Evolutionary conservation across 176 grass and related monocot species (phyloP), one percentile per base, ranked within the genome.

Genomic region (Poa annua): DNA sequence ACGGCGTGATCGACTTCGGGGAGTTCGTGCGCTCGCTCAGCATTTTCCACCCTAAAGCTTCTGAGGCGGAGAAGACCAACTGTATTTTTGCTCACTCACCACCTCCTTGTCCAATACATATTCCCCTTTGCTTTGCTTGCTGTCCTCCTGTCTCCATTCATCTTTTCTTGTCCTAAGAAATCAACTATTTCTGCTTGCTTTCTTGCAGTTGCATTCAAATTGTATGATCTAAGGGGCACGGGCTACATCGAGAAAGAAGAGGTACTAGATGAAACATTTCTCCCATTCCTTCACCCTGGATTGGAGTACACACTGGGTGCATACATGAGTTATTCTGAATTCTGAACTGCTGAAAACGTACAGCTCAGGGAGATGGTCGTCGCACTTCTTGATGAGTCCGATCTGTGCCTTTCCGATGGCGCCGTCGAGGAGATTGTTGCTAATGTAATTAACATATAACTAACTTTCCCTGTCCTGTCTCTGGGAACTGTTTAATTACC

Each of bases 191-290:
- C 62, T 8, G 36, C 24, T 81, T 73, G 49, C n/a, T 11, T 61
- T 74, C 8, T 75, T 45, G 80, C 83, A 97, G 95, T 94, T 72
- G 92, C 92, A 24, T 97, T 97, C 88, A 89, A 75, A 50, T 50
- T 97, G 33, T 97, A 97, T 71, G 95, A 97, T 64, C 80, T 97
- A 11, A 91, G 95, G 24, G 83, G 49, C 20, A 94, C 95, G 29
- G 92, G 95, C 4, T 94, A 68, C 86, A 97, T 97, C 41, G 95
- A 94, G 72, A 92, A 83, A 78, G 86, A 92, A 80, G 90, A 97
- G 95, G 95, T 92, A n/a, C n/a, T n/a, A 79, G 73, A 71, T 29
- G 75, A 77, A 71, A 21, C 38, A 22, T 11, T 53, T 19, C n/a
- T 47, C 16, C 0, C 65, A 6, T 77, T 2, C 71, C 1, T 77